Evolutionary conservation across 1,284 basidiomycete species (phyloP).

Genomic region (Naganishia cerealis): DNA sequence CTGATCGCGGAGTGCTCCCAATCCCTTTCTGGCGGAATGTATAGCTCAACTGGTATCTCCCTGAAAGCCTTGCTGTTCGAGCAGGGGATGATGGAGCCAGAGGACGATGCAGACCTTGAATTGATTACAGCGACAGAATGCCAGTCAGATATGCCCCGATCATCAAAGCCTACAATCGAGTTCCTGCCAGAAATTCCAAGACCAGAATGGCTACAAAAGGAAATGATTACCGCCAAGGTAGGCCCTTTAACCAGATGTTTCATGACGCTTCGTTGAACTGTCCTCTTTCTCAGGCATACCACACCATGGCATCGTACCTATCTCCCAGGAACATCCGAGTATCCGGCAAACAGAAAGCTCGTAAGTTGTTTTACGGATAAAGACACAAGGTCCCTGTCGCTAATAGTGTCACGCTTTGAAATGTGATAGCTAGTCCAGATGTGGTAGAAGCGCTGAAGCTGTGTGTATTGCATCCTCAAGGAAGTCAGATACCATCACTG

Average conservation of each 20-base stretch:
- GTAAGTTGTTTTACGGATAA: background rate
- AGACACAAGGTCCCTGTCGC: no score
- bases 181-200: conserved; percentile 2
- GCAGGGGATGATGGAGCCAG: conserved; percentile 7
- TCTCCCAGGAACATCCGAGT: conserved; percentile 29
- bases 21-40: background rate
- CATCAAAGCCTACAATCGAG: background rate
- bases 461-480: conserved; percentile 9
- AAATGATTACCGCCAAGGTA: conserved; percentile 9
- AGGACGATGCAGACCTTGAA: conserved; percentile 2
- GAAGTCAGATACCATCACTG: conserved; percentile 6
- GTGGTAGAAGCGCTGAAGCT: conserved; percentile 10
- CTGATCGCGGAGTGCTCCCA: background rate
- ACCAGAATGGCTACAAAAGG: conserved; percentile 2
- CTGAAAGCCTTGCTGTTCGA: conserved; percentile 8
- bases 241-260: background rate
- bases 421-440: conserved; percentile 4
- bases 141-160: background rate
- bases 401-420: background rate
- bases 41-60: conserved; percentile 11
- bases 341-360: conserved; percentile 24
- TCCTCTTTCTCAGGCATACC: conserved; percentile 11
- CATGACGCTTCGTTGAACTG: background rate
- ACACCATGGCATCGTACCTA: conserved; percentile 20
- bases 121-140: background rate